Base-by-base conservation (phyloP, 2,329 filamentous ascomycete genomes). In the Bipolaris sorokiniana region DNA sequence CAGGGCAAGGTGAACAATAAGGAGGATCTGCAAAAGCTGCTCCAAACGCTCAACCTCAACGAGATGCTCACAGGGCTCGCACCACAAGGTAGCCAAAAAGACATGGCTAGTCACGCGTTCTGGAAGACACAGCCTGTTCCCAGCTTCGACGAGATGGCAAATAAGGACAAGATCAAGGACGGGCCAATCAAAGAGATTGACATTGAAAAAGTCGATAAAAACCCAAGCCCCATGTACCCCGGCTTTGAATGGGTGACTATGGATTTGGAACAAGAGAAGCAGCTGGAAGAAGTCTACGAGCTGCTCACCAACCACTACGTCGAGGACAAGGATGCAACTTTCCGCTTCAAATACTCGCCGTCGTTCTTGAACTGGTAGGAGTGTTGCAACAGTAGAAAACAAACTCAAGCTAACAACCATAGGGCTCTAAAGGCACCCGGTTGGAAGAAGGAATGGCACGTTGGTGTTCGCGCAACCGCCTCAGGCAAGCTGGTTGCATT, bases 21-120 rank as follows among this genome's bases (percentile, higher is more conserved):
- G 51, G 61, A 63, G 28, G 68, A 71, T 10, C 54, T 76, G 18
- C 77, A 81, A 47, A 79, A 86, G 45, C 71, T 82, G 63, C 71
- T 88, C 62, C 85, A 85, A 77, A 84, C 84, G 66, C 81, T 91
- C 72, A 88, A 83, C 63, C 79, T 91, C 53, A 84, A 88, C 72
- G 88, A 91, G 62, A 86, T 91, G 71, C 86, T 91, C 84, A 90
- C 89, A 1, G 89, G 89, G 0, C 77, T 91, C 69, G 89, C 92
- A 15, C 82, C 91, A 7, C 88, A 86, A 60, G 90, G 90, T 54
- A 96, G 95, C 83, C 96, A 96, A 71, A 97, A 97, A 81, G 93
- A 97, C 73, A 97, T 97, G 92, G 92, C 89, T 6, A 91, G 89
- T 56, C 97, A 98, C 84, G 97, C 96, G 79, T 99, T 99, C 81